Evolutionary conservation across 108 stramenopile species (phyloP), one percentile per base, ranked within the genome.

Genomic region (Skeletonema marinoi): DNA sequence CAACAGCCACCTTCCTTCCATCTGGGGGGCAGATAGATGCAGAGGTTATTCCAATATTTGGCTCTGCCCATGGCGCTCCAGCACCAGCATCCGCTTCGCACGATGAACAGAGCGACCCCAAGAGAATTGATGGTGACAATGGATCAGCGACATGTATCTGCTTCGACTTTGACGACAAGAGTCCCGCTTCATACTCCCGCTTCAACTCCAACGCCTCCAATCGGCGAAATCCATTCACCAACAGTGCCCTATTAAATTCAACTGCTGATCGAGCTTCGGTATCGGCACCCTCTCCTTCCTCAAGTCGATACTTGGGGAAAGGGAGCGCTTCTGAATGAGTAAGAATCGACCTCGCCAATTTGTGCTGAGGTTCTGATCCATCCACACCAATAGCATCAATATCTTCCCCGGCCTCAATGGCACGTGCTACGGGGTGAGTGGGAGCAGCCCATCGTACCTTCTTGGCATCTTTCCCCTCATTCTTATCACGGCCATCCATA

Each of bases 191-290:
- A 65, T 89, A 96, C 46, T 91, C 89, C 13, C 87, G 82, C 66
- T 93, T 93, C 30, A 88, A 80, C 78, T 96, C 95, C 60, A 96
- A 73, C 4, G 95, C 95, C 85, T 93, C 95, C 65, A 96, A 78
- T 25, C 93, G 78, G 10, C 93, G 92, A 85, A 96, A 96, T 30
- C 95, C 95, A 81, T 93, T 87, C 62, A 91, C 70, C 44, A 96
- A 67, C 48, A 96, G 66, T 16, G 95, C 85, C 32, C 95, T 87
- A 74, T 96, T 96, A 74, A 93, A 96, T 62, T 89, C 90, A 5
- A 96, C 91, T 8, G 70, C 59, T 4, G 80, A 51, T 41, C 74
- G 69, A n/a, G 70, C 54, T 41, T 69, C 65, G 39, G 79, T 88
- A 64, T 88, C 89, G 10, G 44, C 13, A 17, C 86, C 92, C 10